Conservation (phyloP, 352 stramenopile genomes). For the Pythium myriotylum region DNA sequence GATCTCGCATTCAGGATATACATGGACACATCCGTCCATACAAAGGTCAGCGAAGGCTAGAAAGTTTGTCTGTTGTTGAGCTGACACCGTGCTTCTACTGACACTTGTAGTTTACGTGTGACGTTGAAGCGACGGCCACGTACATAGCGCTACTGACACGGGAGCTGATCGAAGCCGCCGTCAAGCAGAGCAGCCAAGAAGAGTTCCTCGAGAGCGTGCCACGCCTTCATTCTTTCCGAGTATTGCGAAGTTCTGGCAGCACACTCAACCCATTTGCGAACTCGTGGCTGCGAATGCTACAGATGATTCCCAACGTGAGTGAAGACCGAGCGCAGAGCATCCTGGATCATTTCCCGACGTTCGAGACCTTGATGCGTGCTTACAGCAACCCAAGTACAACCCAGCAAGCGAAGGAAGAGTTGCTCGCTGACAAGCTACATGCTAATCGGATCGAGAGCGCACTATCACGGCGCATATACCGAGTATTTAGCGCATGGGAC, state of each 20-base stretch:
- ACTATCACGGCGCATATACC: constrained; percentile 61
- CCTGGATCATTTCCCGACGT: constrained; percentile 63
- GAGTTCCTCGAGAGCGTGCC: constrained; percentile 62
- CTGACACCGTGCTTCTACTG: too few species aligned
- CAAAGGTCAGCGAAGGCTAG: too few species aligned
- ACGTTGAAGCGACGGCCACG: constrained; percentile 49
- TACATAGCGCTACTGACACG: constrained; percentile 62
- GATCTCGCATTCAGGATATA: constrained; percentile 69
- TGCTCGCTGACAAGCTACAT: constrained; percentile 58
- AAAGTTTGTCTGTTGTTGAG: too few species aligned
- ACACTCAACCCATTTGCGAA: constrained; percentile 58
- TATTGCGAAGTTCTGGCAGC: constrained; percentile 36
- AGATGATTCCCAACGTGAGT: constrained; percentile 73
- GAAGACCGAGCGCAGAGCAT: constrained; percentile 72
- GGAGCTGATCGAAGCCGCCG: constrained; percentile 50
- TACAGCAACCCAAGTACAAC: constrained; percentile 47
- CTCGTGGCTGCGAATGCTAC: constrained; percentile 78
- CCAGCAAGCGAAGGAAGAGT: constrained; percentile 47
- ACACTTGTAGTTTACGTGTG: constrained; percentile 68
- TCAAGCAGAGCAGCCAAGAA: constrained; percentile 41
- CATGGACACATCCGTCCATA: constrained; percentile 59
- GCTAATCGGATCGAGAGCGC: constrained; percentile 40
- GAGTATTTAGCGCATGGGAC: constrained; percentile 39
- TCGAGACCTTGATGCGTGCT: constrained; percentile 46
- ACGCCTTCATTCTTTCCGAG: constrained; percentile 63